Percentiles rank a stretch among this genome's conserved stretches.
Evolutionary conservation across 2,329 filamentous ascomycete genomes (phyloP).

Genomic region (Lecanicillium sp.): DNA sequence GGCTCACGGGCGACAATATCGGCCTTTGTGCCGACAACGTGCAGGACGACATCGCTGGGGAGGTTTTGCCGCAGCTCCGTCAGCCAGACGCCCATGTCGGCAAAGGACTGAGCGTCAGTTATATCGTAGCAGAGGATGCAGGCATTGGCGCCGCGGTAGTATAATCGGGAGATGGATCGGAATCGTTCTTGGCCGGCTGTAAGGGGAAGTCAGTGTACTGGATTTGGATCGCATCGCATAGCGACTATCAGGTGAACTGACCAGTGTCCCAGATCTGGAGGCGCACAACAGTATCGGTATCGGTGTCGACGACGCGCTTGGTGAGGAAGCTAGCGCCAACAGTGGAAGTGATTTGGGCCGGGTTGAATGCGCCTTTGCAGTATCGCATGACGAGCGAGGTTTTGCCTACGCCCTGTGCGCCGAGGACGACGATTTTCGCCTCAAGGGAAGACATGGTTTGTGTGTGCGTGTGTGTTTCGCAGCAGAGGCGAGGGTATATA

Average conservation of each 20-base stretch:
- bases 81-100: conserved; percentile 90
- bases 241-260: conserved; percentile 23
- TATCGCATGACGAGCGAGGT: conserved; percentile 72
- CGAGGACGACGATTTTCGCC: conserved; percentile 76
- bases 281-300: conserved; percentile 81
- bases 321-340: conserved; percentile 76
- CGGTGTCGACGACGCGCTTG: conserved; percentile 73
- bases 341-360: conserved; percentile 60
- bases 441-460: conserved; percentile 56
- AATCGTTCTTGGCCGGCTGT: conserved; percentile 87
- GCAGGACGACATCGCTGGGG: conserved; percentile 71
- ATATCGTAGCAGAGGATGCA: conserved; percentile 94
- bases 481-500: neutral
- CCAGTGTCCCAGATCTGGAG: conserved; percentile 95
- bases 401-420: conserved; percentile 74
- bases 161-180: conserved; percentile 86
- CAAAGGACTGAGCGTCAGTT: conserved; percentile 76
- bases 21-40: conserved; percentile 91
- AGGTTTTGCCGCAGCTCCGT: conserved; percentile 77
- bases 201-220: conserved; percentile 14
- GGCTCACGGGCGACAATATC: conserved; percentile 87
- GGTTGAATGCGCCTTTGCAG: conserved; percentile 65
- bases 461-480: neutral
- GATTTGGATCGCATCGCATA: neutral
- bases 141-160: conserved; percentile 92